A percentile compares a stretch with the other conserved stretches of the same genome.
phyloP scores from a whole-genome alignment of 1,139 yeast species.

The Debaryomyces sp. region DNA sequence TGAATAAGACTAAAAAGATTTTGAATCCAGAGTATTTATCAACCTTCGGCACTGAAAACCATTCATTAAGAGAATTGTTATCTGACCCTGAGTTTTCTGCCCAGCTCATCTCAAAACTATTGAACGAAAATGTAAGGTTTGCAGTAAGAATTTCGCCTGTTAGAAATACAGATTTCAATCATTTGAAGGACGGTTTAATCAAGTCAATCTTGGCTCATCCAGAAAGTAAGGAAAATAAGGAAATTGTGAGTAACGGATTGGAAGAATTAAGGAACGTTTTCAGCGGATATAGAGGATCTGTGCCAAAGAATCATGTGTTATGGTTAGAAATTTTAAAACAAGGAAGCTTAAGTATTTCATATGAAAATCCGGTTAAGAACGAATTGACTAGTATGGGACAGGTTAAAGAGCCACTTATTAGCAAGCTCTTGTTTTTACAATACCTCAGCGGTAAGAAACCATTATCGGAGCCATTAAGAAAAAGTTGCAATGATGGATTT shows the following conservation, averaged over 20 bases:
- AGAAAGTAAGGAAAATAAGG: constrained; percentile 37
- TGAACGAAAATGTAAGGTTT: constrained; percentile 64
- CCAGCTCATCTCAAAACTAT: constrained; percentile 54
- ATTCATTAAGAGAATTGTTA: constrained; percentile 22
- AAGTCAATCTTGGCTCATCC: constrained; percentile 70
- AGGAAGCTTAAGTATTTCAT: constrained; percentile 51
- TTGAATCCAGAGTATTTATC: constrained; percentile 22
- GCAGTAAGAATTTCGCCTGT: constrained; percentile 81
- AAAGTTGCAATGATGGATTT: constrained; percentile 35
- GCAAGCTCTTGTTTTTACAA: constrained; percentile 58
- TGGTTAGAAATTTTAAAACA: constrained; percentile 47
- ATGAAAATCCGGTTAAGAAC: constrained; percentile 35
- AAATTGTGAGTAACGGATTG: constrained; percentile 51
- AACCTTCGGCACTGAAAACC: constrained; percentile 12
- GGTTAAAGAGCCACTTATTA: constrained; percentile 51
- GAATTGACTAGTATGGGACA: constrained; percentile 44
- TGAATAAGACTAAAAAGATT: constrained; percentile 44
- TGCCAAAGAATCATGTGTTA: constrained; percentile 64
- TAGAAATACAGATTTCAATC: constrained; percentile 86
- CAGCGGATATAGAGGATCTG: constrained; percentile 54
- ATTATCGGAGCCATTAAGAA: constrained; percentile 47
- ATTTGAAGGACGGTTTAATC: constrained; percentile 85
- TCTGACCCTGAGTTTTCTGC: constrained; percentile 39
- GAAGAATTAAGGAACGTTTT: constrained; percentile 58
- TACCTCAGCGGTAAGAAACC: constrained; percentile 65